phyloP scores from a whole-genome alignment of 441 rosid genomes.

The Gossypium lobatum region DNA sequence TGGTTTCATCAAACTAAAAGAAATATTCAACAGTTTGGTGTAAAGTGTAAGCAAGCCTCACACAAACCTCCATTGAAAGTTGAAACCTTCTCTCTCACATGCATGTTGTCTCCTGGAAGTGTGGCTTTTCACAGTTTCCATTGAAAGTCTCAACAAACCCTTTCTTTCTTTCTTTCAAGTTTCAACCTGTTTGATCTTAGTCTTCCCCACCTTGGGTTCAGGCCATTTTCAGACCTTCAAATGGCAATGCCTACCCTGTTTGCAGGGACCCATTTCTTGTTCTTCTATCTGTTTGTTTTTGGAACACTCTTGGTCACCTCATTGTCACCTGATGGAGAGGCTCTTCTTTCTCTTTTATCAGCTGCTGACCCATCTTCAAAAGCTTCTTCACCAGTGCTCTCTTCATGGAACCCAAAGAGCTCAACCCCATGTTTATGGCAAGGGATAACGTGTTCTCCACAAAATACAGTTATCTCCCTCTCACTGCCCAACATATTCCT shows the following conservation, averaged over 20 bases:
- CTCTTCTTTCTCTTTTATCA: conserved; percentile 61
- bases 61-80: conserved; percentile 13
- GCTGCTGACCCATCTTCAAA: conserved; percentile 39
- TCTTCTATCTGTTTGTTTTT: conserved; percentile 24
- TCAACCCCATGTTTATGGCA: conserved; percentile 86
- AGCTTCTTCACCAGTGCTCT: conserved; percentile 46
- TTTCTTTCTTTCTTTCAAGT: not conserved
- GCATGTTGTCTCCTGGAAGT: conserved; percentile 63
- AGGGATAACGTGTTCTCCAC: conserved; percentile 81
- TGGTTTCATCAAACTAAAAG: conserved; percentile 13
- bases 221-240: conserved; percentile 11
- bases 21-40: conserved; percentile 38
- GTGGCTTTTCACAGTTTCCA: conserved; percentile 23
- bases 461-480: conserved; percentile 69
- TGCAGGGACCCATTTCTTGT: conserved; percentile 19
- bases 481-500: conserved; percentile 77
- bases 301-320: conserved; percentile 29
- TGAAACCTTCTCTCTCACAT: conserved; percentile 36
- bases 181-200: conserved; percentile 10
- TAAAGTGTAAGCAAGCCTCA: conserved; percentile 47
- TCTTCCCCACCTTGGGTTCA: conserved; percentile 3
- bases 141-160: conserved; percentile 5
- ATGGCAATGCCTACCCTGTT: conserved; percentile 40
- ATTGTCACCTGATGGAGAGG: conserved; percentile 75
- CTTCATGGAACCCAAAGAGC: conserved; percentile 81